A percentile compares a stretch with the other conserved stretches of the same genome.
Evolutionary conservation across 2,329 filamentous ascomycete genomes (phyloP).

Genomic region (Pleurostoma richardsiae): DNA sequence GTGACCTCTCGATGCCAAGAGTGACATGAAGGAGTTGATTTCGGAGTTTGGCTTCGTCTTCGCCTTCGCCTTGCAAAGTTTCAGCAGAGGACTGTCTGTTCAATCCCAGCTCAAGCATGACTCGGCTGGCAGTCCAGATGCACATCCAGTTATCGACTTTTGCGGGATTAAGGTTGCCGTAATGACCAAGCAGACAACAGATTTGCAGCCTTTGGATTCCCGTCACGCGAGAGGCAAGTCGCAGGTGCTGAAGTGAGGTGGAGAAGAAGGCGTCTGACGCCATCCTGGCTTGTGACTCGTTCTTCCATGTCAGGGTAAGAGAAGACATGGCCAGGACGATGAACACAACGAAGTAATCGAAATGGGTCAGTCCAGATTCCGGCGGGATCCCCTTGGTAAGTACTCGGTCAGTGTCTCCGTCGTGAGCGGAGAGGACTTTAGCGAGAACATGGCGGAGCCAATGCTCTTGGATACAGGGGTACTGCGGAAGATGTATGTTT

Average conservation of each 20-base stretch:
- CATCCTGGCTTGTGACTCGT: conserved; percentile 2
- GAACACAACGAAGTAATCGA: conserved; percentile 5
- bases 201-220: conserved; percentile 4
- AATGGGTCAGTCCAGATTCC: conserved; percentile 3
- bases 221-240: background rate
- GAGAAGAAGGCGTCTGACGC: conserved; percentile 4
- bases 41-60: too few relatives aligned
- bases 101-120: conserved; percentile 3
- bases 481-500: conserved; percentile 3
- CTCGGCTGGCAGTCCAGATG: conserved; percentile 1
- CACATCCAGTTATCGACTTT: conserved; percentile 5
- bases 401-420: conserved; percentile 3
- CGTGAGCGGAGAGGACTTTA: background rate
- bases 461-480: conserved; percentile 4
- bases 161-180: conserved; percentile 1
- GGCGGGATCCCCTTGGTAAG: conserved; percentile 1
- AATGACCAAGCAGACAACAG: conserved; percentile 1
- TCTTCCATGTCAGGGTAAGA: conserved; percentile 5
- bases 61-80: background rate
- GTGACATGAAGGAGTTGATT: conserved; percentile 3
- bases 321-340: conserved; percentile 2
- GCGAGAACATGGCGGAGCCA: conserved; percentile 4
- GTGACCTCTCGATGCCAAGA: conserved; percentile 4
- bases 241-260: conserved; percentile 4
- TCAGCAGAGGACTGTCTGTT: background rate